Percentiles rank a stretch among this genome's conserved stretches.
These are phyloP conservation scores for Durotheca rogersii DNA, from an alignment of 495 filamentous ascomycete genomes.

Conservation along the genomic window DNA sequence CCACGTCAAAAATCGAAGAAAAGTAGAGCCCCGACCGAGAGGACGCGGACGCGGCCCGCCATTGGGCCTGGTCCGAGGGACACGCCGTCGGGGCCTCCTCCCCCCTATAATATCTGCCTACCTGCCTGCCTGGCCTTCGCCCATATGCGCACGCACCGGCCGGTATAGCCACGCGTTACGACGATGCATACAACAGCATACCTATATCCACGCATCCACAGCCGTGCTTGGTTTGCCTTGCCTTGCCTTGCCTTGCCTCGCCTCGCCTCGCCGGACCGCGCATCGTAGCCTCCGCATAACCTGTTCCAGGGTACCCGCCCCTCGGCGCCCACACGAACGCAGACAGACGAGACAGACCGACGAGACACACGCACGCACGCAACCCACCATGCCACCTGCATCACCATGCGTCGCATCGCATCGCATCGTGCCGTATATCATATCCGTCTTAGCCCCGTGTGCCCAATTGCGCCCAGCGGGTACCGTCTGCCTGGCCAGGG, in stretches of 20 bases:
- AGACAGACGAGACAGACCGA: too few relatives aligned
- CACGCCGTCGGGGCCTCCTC: conserved; percentile 20
- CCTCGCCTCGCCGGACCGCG: too few relatives aligned
- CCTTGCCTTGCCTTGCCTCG: not conserved
- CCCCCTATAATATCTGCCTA: conserved; percentile 1
- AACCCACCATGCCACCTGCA: not conserved
- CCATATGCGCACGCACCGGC: not conserved
- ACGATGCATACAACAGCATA: conserved; percentile 13
- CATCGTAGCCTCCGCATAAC: too few relatives aligned
- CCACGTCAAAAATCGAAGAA: not conserved
- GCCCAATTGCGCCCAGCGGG: conserved; percentile 16
- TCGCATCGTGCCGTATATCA: not conserved
- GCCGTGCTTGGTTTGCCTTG: not conserved
- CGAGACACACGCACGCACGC: not conserved
- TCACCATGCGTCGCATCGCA: not conserved
- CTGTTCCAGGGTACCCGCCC: not conserved
- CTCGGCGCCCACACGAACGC: not conserved
- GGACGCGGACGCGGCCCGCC: conserved; percentile 12
- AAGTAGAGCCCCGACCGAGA: not conserved
- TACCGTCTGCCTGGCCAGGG: too few relatives aligned
- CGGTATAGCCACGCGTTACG: not conserved
- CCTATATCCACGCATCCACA: not conserved
- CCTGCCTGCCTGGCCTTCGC: conserved; percentile 8
- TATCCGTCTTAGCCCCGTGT: not conserved
- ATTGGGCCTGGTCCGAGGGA: conserved; percentile 32